Base-by-base conservation (phyloP, 352 stramenopile species). In the Pythium graminicola region DNA sequence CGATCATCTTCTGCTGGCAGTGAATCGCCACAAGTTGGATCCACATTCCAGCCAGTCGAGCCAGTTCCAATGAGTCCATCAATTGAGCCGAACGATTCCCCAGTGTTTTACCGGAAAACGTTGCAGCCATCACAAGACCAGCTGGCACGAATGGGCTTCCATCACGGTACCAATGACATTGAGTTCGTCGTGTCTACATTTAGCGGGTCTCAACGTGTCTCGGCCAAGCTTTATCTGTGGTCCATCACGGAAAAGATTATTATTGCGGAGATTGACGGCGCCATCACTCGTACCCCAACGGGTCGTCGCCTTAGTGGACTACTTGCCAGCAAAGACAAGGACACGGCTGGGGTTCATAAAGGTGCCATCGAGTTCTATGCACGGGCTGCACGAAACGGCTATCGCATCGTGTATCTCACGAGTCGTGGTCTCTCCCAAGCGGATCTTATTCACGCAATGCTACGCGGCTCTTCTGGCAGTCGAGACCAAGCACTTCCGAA, bases 401-500 rank as follows among this genome's bases (percentile, higher is more conserved):
- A 93, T 40, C 63, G 66, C 19, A 65, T 95, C 24, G 67, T 95
- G 42, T 95, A 94, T 52, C 54, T 95, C 28, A 93, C 81, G 2
- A 76, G 64, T n/a, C 67, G 74, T 7, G 74, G 74, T 3, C 60
- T 89, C 17, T 77, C 62, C 0, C 75, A 88, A 33, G 69, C 74
- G 1, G 73, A 78, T 22, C 44, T 77, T 36, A 72, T 86, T 32
- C 76, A 77, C 50, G 51, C 54, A 2, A 57, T 81, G 50, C 35
- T 80, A 8, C 61, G 65, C 49, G 43, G 49, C 1, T 53, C 57
- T 4, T 51, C 50, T 42, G 43, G 53, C 50, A 58, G 38, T 42
- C 62, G 23, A 29, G 28, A 36, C 38, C 61, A n/a, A 27, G 67
- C 3, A n/a, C 52, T 95, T 6, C 85, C 85, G 8, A 72, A 76